A percentile compares a stretch with the other conserved stretches of the same genome.
Conservation (phyloP, 78 protist genomes). For the Dictyostelium brefeldianum region DNA sequence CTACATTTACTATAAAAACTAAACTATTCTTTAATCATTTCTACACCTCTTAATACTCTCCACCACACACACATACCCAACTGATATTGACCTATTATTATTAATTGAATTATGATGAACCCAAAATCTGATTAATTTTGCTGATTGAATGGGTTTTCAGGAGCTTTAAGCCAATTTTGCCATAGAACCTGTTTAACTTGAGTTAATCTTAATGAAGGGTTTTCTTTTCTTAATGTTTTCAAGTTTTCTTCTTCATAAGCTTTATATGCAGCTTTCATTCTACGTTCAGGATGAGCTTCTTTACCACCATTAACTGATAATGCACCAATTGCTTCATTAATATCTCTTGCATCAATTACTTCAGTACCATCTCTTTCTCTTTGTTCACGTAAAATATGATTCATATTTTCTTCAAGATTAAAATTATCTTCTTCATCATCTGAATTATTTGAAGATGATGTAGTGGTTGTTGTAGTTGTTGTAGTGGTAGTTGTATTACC, state of each 20-base stretch:
- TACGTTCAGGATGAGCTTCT: slow-evolving; percentile 78
- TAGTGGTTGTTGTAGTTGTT: slow-evolving; percentile 21
- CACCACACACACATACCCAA: too few species aligned
- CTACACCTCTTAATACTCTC: too few species aligned
- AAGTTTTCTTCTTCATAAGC: slow-evolving; percentile 60
- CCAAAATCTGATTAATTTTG: too few species aligned
- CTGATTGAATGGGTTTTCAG: slow-evolving; percentile 80
- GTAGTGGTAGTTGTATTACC: neutral
- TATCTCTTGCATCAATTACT: slow-evolving; percentile 39
- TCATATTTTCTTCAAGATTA: slow-evolving; percentile 46
- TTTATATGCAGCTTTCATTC: slow-evolving; percentile 80
- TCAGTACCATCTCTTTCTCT: slow-evolving; percentile 34
- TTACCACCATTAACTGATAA: neutral
- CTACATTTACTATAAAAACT: too few species aligned
- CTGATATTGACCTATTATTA: too few species aligned
- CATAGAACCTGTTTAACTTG: slow-evolving; percentile 82
- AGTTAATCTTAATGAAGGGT: slow-evolving; percentile 66
- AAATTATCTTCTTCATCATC: slow-evolving; percentile 36
- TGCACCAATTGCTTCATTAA: slow-evolving; percentile 57
- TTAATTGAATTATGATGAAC: too few species aligned
- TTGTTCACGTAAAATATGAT: slow-evolving; percentile 54
- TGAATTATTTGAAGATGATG: neutral
- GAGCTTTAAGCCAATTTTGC: slow-evolving; percentile 76
- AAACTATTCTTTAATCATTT: too few species aligned
- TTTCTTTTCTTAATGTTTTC: slow-evolving; percentile 48